Base-by-base conservation (phyloP, 1,284 basidiomycete genomes). In the Agaricales sp. region DNA sequence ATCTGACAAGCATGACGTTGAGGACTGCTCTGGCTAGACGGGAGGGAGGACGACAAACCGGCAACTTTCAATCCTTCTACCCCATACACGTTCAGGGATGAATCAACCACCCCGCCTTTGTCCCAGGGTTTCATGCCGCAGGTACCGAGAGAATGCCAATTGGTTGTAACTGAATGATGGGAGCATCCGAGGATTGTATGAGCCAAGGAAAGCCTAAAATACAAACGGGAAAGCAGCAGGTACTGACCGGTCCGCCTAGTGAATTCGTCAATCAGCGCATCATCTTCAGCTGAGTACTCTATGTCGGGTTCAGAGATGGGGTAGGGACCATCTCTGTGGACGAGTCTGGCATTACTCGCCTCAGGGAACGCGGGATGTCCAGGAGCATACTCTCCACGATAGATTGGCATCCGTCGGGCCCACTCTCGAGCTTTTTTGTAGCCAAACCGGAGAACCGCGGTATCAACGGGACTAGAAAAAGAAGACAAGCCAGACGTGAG, bases 111-210 rank as follows among this genome's bases (percentile, higher is more conserved):
- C 4, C 74, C 76, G 2, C 63, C 64, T 45, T 60, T 48, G 12
- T 66, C 64, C 30, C 66, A 62, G 2, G 67, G 61, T 52, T 68
- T 72, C 74, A 77, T 77, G 1, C 68, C 66, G 51, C 73, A 74
- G 0, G 75, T 77, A 2, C 71, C 71, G n/a, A 73, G 71, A 47
- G 67, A 62, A 51, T 74, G 71, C 63, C 63, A 70, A 0, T 57
- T 50, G 0, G 64, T 61, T 19, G 18, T 19, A 3, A 61, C 69
- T 71, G 21, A 11, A 49, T 20, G 19, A 16, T 20, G 16, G 11
- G 18, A 38, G 3, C 24, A 25, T 26, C 23, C 18, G 12, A 2
- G 19, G 13, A 26, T 3, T 11, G 16, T 12, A n/a, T n/a, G n/a
- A n/a, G n/a, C n/a, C n/a, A n/a, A n/a, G n/a, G n/a, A n/a, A n/a